These are phyloP conservation scores for Paspalum vaginatum DNA, from an alignment of 176 grass and related monocot species.

Conservation along the genomic window DNA sequence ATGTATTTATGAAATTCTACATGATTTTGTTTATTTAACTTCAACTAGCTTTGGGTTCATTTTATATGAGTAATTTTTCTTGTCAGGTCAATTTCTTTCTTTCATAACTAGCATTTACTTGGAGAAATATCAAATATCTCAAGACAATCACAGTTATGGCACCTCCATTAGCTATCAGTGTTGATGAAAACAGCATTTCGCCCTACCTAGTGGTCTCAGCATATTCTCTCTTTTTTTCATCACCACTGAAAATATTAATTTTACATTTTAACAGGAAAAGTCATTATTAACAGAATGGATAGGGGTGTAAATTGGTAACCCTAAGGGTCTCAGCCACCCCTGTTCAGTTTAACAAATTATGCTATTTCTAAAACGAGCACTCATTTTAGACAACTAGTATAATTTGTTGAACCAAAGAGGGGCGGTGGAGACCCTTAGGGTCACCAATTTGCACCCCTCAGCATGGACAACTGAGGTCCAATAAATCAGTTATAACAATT, in stretches of 20 bases:
- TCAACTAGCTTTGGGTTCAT: background rate
- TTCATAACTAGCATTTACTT: background rate
- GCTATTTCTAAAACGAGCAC: background rate
- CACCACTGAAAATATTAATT: background rate
- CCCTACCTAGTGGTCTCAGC: background rate
- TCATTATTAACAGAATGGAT: background rate
- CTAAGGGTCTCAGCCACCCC: background rate
- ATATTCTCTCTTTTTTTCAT: background rate
- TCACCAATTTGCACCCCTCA: background rate
- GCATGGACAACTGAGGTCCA: background rate
- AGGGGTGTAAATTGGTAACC: background rate
- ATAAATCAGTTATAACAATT: background rate
- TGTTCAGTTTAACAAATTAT: background rate
- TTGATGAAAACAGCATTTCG: background rate
- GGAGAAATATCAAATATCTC: background rate
- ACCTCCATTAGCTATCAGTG: background rate
- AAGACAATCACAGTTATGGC: background rate
- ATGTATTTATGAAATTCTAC: background rate
- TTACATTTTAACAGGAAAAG: background rate
- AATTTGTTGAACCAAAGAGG: background rate
- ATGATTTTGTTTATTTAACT: slow-evolving; percentile 28
- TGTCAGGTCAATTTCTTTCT: background rate
- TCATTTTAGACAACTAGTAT: background rate
- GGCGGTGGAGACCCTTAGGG: background rate
- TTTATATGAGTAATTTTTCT: background rate